Percentiles rank a stretch among this genome's conserved stretches.
Conservation (phyloP, 1,139 yeast species). For the Suhomyces ambrosiae region DNA sequence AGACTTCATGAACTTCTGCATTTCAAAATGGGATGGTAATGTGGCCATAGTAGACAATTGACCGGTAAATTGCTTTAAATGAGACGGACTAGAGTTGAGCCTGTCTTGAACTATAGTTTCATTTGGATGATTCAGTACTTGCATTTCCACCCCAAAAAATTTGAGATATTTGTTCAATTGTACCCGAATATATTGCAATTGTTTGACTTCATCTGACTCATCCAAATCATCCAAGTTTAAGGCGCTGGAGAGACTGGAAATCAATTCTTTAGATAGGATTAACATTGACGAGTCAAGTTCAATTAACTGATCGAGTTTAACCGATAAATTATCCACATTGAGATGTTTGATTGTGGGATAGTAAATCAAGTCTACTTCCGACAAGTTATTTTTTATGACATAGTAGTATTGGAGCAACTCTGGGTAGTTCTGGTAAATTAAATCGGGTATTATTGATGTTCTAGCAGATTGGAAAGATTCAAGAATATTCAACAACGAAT, state of each 20-base stretch:
- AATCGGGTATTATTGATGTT: conserved; percentile 17
- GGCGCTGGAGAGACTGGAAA: neutral
- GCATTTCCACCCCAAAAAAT: conserved; percentile 4
- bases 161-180: conserved; percentile 1
- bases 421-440: conserved; percentile 25
- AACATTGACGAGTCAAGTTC: conserved; percentile 11
- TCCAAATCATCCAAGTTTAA: neutral
- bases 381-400: conserved; percentile 14
- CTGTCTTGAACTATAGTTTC: neutral
- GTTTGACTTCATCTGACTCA: conserved; percentile 7
- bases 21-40: conserved; percentile 14
- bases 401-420: conserved; percentile 15
- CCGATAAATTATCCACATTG: conserved; percentile 17
- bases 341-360: conserved; percentile 20
- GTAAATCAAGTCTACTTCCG: conserved; percentile 17
- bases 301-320: conserved; percentile 16
- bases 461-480: conserved; percentile 15
- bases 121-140: neutral
- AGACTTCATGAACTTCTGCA: conserved; percentile 14
- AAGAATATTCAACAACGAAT: conserved; percentile 5
- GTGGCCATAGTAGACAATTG: conserved; percentile 4
- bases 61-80: conserved; percentile 5
- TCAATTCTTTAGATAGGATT: conserved; percentile 3
- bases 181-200: conserved; percentile 6
- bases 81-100: neutral